Evolutionary conservation across 805 yeast genomes (phyloP).

Genomic region (Lipomyces spencermartinsiae): DNA sequence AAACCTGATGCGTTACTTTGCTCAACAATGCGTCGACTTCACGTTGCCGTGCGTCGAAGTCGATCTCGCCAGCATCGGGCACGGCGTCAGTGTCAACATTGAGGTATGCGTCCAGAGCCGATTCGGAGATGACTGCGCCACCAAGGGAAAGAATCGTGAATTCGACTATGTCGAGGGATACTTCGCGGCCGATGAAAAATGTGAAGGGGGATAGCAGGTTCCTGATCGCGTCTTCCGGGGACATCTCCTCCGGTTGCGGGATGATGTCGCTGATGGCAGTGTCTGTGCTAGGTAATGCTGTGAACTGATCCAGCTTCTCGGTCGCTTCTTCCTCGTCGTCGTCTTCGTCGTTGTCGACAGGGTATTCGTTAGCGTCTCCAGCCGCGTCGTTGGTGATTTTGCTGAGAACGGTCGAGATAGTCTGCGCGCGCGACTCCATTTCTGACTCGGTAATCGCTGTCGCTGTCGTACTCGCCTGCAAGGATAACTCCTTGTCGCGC

Average conservation of each 20-base stretch:
- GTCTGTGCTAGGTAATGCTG: slow-evolving; percentile 40
- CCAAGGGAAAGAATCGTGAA: slow-evolving; percentile 86
- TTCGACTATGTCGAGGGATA: slow-evolving; percentile 88
- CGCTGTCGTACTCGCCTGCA: slow-evolving; percentile 43
- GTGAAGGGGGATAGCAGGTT: slow-evolving; percentile 73
- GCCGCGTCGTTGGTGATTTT: slow-evolving; percentile 46
- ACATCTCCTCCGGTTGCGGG: slow-evolving; percentile 39
- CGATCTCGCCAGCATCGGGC: slow-evolving; percentile 35
- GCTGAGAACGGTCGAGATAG: slow-evolving; percentile 19
- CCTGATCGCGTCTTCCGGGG: slow-evolving; percentile 58
- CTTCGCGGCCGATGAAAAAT: slow-evolving; percentile 93
- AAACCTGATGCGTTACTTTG: slow-evolving; percentile 87
- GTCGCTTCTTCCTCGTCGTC: slow-evolving; percentile 45
- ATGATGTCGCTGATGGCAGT: slow-evolving; percentile 35
- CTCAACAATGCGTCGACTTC: slow-evolving; percentile 25
- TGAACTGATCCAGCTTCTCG: slow-evolving; percentile 37
- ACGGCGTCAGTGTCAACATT: slow-evolving; percentile 48
- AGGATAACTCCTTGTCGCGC: slow-evolving; percentile 39
- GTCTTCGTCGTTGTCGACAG: slow-evolving; percentile 52
- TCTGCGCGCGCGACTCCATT: slow-evolving; percentile 28
- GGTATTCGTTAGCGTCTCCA: too few species aligned
- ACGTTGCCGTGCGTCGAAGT: slow-evolving; percentile 14
- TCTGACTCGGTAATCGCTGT: slow-evolving; percentile 26
- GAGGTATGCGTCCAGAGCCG: slow-evolving; percentile 75
- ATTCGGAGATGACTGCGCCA: slow-evolving; percentile 83